A percentile compares a stretch with the other conserved stretches of the same genome.
phyloP scores from a whole-genome alignment of 2,329 filamentous ascomycete genomes.

The Epichloe gansuensis region DNA sequence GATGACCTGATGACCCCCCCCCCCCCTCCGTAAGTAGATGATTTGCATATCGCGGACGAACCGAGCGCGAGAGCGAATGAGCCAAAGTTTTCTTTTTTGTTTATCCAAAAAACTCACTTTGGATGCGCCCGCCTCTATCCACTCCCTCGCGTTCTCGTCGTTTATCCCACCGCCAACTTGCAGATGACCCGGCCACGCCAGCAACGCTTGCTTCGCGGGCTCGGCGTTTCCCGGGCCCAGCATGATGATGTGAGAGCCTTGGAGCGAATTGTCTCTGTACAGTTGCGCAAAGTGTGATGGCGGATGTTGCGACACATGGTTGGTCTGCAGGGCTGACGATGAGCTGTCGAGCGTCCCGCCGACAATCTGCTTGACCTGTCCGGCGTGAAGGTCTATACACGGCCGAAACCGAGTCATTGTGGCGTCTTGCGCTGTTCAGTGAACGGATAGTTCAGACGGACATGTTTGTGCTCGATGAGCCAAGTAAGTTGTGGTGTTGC shows the following conservation, averaged over 20 bases:
- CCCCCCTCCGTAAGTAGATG: not conserved
- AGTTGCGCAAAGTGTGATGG: slow-evolving; percentile 69
- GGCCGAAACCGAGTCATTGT: slow-evolving; percentile 87
- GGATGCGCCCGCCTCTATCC: slow-evolving; percentile 79
- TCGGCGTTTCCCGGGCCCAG: slow-evolving; percentile 77
- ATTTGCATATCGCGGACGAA: not conserved
- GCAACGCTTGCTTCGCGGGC: slow-evolving; percentile 64
- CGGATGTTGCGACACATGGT: slow-evolving; percentile 78
- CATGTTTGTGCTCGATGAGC: not conserved
- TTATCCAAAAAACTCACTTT: slow-evolving; percentile 46
- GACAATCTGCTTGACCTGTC: slow-evolving; percentile 96
- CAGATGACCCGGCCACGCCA: slow-evolving; percentile 64
- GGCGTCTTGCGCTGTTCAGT: not conserved
- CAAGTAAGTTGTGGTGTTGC: not conserved
- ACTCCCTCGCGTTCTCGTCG: slow-evolving; percentile 68
- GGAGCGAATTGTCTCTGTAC: slow-evolving; percentile 62
- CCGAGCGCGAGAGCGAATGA: not conserved
- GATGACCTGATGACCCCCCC: slow-evolving; percentile 57
- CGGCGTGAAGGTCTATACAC: slow-evolving; percentile 95
- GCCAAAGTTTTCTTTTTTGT: not conserved
- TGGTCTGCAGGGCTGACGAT: slow-evolving; percentile 63
- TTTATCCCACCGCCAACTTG: slow-evolving; percentile 93
- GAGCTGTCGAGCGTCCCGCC: slow-evolving; percentile 74
- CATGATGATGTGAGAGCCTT: slow-evolving; percentile 91
- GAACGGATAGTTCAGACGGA: not conserved